Conservation (phyloP, 768 basidiomycete genomes). For the Mycena indigotica region DNA sequence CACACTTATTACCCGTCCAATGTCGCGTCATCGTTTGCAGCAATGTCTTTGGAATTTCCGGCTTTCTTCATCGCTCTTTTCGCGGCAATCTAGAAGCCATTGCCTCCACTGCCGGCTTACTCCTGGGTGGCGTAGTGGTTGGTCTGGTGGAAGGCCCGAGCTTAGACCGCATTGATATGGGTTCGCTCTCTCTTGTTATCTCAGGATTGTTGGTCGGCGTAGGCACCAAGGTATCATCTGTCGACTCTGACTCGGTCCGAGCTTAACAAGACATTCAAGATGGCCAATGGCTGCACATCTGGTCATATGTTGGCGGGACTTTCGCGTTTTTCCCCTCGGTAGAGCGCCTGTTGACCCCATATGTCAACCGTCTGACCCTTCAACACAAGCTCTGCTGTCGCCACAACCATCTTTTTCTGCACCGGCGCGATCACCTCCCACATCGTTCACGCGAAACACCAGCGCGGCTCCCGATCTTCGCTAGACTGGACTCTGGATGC, state of each 20-base stretch:
- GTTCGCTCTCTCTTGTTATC: slow-evolving; percentile 36
- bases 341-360: slow-evolving; percentile 13
- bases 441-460: slow-evolving; percentile 36
- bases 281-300: slow-evolving; percentile 67
- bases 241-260: slow-evolving; percentile 3
- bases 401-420: slow-evolving; percentile 55
- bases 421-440: slow-evolving; percentile 50
- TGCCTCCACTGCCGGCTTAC: slow-evolving; percentile 46
- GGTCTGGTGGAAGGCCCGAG: slow-evolving; percentile 42
- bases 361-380: neutral
- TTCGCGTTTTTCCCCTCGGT: slow-evolving; percentile 59
- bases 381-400: slow-evolving; percentile 50
- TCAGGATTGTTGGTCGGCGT: slow-evolving; percentile 61
- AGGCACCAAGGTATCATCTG: slow-evolving; percentile 52
- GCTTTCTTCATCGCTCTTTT: slow-evolving; percentile 56
- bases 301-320: slow-evolving; percentile 70
- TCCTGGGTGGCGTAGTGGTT: slow-evolving; percentile 49
- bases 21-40: slow-evolving; percentile 22
- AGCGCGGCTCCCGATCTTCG: slow-evolving; percentile 25
- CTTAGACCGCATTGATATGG: slow-evolving; percentile 28
- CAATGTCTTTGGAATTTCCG: slow-evolving; percentile 60
- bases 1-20: neutral
- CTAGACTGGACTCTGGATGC: slow-evolving; percentile 45
- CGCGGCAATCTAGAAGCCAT: slow-evolving; percentile 47
- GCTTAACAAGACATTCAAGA: slow-evolving; percentile 31